Evolutionary conservation across 768 basidiomycete species (phyloP), one percentile per base, ranked within the genome.

Genomic region (Harrya chromipes): DNA sequence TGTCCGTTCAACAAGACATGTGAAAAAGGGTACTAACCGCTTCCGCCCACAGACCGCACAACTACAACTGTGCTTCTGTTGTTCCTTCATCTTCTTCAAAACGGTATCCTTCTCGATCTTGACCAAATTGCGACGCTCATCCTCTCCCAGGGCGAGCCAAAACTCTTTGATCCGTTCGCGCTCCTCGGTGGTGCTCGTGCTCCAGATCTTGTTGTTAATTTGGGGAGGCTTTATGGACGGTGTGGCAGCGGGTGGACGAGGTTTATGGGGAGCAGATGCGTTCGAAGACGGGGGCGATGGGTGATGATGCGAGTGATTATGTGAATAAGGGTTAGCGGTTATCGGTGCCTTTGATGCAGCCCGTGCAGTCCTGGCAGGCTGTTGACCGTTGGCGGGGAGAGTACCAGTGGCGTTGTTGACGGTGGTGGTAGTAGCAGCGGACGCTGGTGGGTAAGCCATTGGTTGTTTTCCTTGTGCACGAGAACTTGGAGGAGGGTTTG

Each of bases 31-130:
- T 60, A 82, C 88, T 54, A 62, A 90, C 90, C 95, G 87, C 79
- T 99, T 99, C 67, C 95, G 76, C 47, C 94, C 93, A 74, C 95
- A 95, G 29, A 97, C 90, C 34, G 94, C 93, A 75, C 95, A 95
- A 53, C 85, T 85, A 67, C 97, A 99, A 53, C 85, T 87, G 67
- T 97, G 93, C 65, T 90, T 88, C 80, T 97, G 94, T 75, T 97
- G 91, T 71, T 99, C 97, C 77, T 98, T 98, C 94, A 99, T 99
- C 82, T 98, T 98, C 72, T 82, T 83, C 50, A 98, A 74, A 26
- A 98, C 95, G 21, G 93, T 92, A 68, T 97, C 94, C 74, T 98
- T 98, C 79, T 99, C 97, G 63, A 97, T 83, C 78, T 90, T 90
- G 73, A 99, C 93, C 52, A 99, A 81, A 71, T 83, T 87, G 54